Evolutionary conservation across 1,284 basidiomycete genomes (phyloP), one percentile per base, ranked within the genome.

Genomic region (Malassezia psittaci): DNA sequence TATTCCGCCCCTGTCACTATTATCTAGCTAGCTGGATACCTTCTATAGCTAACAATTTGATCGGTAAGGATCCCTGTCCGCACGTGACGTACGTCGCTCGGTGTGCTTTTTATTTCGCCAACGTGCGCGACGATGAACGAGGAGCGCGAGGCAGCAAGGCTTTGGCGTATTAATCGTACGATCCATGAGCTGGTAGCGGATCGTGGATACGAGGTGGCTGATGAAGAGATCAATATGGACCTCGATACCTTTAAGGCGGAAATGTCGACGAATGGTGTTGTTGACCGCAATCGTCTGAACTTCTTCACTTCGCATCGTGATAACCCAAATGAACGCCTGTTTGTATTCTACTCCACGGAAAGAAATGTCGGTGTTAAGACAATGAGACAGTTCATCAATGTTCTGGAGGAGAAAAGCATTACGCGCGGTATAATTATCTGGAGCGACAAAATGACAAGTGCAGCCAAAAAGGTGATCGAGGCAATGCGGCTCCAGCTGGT

Each of bases 141-240:
- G 48, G 76, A 77, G 51, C 65, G 76, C 42, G 70, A 77, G 60
- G 68, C 75, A 32, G 72, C 89, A 50, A 84, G 85, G 71, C 81
- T 98, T 68, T 96, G 90, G 89, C 86, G 91, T 72, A 90, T 98
- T 61, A 91, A 91, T 77, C 80, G 88, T 69, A 98, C 94, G 40
- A 87, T 96, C 51, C 90, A 96, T 76, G 94, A 99, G 78, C 84
- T 99, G 55, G 88, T 93, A 58, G 83, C 85, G 72, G 94, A 98
- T 76, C 44, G 65, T 60, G 88, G 87, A 54, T 93, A 86, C 76
- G 82, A 84, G 77, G 89, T 94, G 29, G 83, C 88, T 7, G 85
- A 90, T 72, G 87, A 91, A 53, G 90, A 94, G 80, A 85, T 90
- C 54, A 81, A 85, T 69, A 85, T 93, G 82, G 83, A 86, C 69